Evolutionary conservation across 352 stramenopile species (phyloP), one percentile per base, ranked within the genome.

Genomic region (Paralagenidium karlingii): DNA sequence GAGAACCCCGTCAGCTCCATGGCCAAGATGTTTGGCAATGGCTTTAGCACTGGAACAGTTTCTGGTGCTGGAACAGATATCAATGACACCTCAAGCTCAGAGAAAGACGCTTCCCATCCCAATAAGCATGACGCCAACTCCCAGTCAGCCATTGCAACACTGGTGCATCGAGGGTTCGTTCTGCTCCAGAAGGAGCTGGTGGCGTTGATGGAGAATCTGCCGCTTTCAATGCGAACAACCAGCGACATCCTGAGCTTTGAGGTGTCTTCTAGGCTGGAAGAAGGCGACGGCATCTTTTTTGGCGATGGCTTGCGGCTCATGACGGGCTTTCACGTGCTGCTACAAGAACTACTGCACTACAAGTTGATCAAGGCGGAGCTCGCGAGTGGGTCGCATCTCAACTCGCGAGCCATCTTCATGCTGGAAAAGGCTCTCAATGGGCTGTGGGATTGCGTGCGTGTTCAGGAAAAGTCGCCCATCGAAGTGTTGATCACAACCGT

Each of bases 401-500:
- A 60, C 33, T 83, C 76, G 8, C 84, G 71, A 16, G 59, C 57
- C 22, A 46, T 85, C 20, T 58, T 55, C 11, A 62, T 45, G 22
- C 65, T 91, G 22, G 73, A 91, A 29, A 86, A 82, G 28, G 65
- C 63, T 3, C 47, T 91, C 3, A 43, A 62, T 0, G 53, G 59
- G 0, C 49, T 83, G 1, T 26, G 88, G 9, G 70, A 87, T 10
- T 82, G 78, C 38, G 55, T 82, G n/a, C 71, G 75, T 0, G 36
- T 77, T 3, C 46, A 62, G 19, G 71, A 82, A 37, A 81, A 80
- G 38, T 70, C 60, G 2, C 54, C 55, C 1, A 63, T 55, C 18
- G 76, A 88, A 38, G 34, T 78, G 11, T 28, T 87, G 7, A 76
- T 91, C 18, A 69, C 87, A 12, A 58, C 70, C 0, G 56, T 91